Conservation (phyloP, 805 yeast species). For the Barnettozyma wickerhamii region DNA sequence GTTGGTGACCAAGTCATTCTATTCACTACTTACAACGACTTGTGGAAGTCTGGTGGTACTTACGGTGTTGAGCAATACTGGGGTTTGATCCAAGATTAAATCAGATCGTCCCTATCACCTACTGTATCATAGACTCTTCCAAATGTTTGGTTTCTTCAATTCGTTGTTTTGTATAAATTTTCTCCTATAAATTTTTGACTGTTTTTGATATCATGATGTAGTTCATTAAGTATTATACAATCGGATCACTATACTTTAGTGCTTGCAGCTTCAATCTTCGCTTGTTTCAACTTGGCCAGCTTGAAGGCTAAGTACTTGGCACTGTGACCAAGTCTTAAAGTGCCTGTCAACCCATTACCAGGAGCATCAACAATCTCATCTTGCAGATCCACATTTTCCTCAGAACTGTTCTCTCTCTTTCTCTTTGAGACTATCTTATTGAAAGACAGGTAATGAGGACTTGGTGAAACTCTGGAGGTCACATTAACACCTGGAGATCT, state of each 20-base stretch:
- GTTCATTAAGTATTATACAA: conserved; percentile 2
- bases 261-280: background rate
- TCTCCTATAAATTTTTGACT: background rate
- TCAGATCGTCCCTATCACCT: too few relatives aligned
- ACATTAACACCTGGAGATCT: conserved; percentile 59
- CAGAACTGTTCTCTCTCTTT: conserved; percentile 10
- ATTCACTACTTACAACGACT: conserved; percentile 60
- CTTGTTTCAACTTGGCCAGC: conserved; percentile 13
- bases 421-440: conserved; percentile 20
- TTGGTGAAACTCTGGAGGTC: conserved; percentile 33
- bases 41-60: conserved; percentile 55
- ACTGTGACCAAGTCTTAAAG: conserved; percentile 58
- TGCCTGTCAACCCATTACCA: conserved; percentile 25
- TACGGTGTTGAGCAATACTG: conserved; percentile 57
- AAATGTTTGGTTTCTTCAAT: background rate
- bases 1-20: conserved; percentile 48
- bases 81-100: conserved; percentile 29
- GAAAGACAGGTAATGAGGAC: conserved; percentile 9
- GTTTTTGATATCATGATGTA: background rate
- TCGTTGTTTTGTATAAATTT: conserved; percentile 7
- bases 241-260: background rate
- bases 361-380: conserved; percentile 13
- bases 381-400: conserved; percentile 9
- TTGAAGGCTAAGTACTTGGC: conserved; percentile 70
- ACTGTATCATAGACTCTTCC: background rate